Conservation (phyloP, 345 rosid species). For the Salix dunnii region DNA sequence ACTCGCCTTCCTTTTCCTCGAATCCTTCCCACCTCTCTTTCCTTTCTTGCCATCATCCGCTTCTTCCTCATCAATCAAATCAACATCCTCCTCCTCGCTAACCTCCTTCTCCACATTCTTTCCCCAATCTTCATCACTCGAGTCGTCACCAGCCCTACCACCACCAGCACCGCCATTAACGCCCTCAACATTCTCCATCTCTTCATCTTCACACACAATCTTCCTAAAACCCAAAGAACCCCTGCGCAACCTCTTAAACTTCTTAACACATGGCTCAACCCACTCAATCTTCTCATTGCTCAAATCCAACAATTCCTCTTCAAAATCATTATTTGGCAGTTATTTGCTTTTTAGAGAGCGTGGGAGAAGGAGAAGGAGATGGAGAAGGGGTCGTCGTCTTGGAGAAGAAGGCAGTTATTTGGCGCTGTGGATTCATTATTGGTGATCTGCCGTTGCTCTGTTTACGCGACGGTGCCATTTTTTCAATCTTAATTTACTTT, state of each 20-base stretch:
- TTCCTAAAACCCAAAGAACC: slow-evolving; percentile 47
- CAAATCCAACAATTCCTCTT: slow-evolving; percentile 84
- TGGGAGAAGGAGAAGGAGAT: slow-evolving; percentile 42
- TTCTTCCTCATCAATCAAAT: slow-evolving; percentile 57
- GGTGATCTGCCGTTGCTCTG: slow-evolving; percentile 81
- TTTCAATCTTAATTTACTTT: too few relatives aligned
- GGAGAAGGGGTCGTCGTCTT: slow-evolving; percentile 37
- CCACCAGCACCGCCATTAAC: background rate
- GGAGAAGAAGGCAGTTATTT: slow-evolving; percentile 84
- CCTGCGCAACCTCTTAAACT: slow-evolving; percentile 61
- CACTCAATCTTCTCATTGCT: slow-evolving; percentile 86
- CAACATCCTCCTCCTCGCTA: slow-evolving; percentile 48
- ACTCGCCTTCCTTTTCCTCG: slow-evolving; percentile 45
- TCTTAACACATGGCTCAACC: slow-evolving; percentile 39
- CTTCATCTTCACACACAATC: slow-evolving; percentile 47
- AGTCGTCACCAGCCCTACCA: slow-evolving; percentile 45
- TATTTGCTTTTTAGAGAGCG: slow-evolving; percentile 24
- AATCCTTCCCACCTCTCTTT: slow-evolving; percentile 26
- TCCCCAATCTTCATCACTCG: slow-evolving; percentile 84
- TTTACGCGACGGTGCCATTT: slow-evolving; percentile 75
- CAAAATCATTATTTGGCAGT: slow-evolving; percentile 76
- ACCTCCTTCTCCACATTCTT: slow-evolving; percentile 41
- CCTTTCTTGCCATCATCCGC: slow-evolving; percentile 27
- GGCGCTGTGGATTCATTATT: slow-evolving; percentile 78
- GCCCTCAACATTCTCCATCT: slow-evolving; percentile 27